These are phyloP conservation scores for Xylaria sp. DNA, from an alignment of 2,329 filamentous ascomycete genomes.

Conservation along the genomic window DNA sequence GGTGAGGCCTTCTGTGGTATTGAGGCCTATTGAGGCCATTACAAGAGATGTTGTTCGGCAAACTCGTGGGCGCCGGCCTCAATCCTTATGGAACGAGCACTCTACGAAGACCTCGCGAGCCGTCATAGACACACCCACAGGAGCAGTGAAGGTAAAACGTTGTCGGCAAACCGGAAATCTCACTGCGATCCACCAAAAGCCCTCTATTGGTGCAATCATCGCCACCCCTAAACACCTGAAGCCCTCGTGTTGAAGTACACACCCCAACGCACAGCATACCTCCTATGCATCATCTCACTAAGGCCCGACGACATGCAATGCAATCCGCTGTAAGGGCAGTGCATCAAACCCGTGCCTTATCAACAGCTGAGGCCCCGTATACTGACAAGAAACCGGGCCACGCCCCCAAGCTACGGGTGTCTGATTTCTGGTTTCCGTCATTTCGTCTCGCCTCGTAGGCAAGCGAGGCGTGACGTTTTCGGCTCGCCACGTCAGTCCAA, in stretches of 20 bases:
- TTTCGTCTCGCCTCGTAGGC: slow-evolving; percentile 16
- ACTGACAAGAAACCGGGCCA: slow-evolving; percentile 12
- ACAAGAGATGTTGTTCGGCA: background rate
- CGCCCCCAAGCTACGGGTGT: slow-evolving; percentile 16
- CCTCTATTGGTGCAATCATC: slow-evolving; percentile 21
- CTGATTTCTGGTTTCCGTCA: background rate
- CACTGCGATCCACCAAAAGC: background rate
- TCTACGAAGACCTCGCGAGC: slow-evolving; percentile 14
- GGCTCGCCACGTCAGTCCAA: slow-evolving; percentile 34
- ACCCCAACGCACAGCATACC: slow-evolving; percentile 10
- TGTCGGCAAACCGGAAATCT: slow-evolving; percentile 3
- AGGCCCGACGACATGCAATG: slow-evolving; percentile 21
- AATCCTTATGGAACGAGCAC: background rate
- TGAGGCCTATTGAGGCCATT: background rate
- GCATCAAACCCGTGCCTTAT: slow-evolving; percentile 16
- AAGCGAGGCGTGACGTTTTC: slow-evolving; percentile 22
- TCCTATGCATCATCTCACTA: slow-evolving; percentile 25
- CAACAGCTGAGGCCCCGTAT: slow-evolving; percentile 1
- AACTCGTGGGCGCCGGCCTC: background rate
- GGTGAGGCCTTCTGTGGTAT: background rate
- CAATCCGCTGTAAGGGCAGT: slow-evolving; percentile 30
- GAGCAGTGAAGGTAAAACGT: background rate
- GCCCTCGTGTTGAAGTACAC: slow-evolving; percentile 20
- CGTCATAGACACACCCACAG: slow-evolving; percentile 8
- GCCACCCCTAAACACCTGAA: slow-evolving; percentile 10